A percentile compares a stretch with the other conserved stretches of the same genome.
These are phyloP conservation scores for Huiozyma sinensis DNA, from an alignment of 805 yeast species.

Conservation along the genomic window DNA sequence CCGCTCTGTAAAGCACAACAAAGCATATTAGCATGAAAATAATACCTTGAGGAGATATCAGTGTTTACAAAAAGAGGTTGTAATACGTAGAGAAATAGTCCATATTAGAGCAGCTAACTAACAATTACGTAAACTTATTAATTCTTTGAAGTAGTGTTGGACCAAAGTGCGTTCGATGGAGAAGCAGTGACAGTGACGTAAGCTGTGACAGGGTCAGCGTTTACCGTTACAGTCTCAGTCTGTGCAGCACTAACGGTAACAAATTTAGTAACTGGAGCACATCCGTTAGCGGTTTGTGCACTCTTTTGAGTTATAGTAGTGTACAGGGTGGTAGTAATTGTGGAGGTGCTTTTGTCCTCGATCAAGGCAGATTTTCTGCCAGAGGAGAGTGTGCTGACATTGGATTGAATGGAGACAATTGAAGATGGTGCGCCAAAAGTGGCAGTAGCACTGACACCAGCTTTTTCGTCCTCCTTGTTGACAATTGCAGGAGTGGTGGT, in stretches of 20 bases:
- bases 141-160: constrained; percentile 1
- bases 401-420: constrained; percentile 4
- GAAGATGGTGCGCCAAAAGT: neutral
- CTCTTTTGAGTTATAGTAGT: neutral
- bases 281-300: constrained; percentile 3
- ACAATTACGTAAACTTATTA: neutral
- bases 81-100: neutral
- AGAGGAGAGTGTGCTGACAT: constrained; percentile 2
- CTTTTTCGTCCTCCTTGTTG: neutral
- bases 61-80: neutral
- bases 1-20: no score
- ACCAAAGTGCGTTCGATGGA: constrained; percentile 1
- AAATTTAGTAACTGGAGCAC: constrained; percentile 10
- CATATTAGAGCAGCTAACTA: no score
- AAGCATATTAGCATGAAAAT: no score
- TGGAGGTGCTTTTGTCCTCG: neutral
- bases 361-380: neutral
- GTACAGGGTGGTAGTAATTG: neutral
- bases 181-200: constrained; percentile 16
- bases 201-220: constrained; percentile 11
- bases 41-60: neutral
- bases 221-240: constrained; percentile 14
- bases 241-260: constrained; percentile 4
- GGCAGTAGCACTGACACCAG: neutral
- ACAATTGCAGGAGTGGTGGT: neutral